These are phyloP conservation scores for Ulota crispa DNA, from an alignment of 225 moss, liverwort and hornwort genomes.

Conservation along the genomic window DNA sequence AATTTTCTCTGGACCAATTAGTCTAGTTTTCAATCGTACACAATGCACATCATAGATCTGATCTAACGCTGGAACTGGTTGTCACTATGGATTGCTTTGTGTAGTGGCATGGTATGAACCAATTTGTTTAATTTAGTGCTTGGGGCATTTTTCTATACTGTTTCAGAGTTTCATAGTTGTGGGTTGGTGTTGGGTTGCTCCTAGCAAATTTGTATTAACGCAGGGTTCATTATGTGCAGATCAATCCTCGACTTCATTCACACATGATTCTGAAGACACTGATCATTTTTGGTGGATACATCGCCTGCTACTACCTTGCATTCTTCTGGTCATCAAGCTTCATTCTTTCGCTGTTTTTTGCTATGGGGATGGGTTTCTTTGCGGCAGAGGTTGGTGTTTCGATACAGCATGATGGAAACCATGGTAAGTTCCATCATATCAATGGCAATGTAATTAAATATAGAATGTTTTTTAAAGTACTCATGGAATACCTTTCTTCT, in stretches of 20 bases:
- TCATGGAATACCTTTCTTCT: background rate
- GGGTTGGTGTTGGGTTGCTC: background rate
- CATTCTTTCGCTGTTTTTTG: conserved; percentile 57
- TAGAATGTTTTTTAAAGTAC: background rate
- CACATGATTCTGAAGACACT: conserved; percentile 87
- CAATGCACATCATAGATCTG: background rate
- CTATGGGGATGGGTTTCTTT: conserved; percentile 85
- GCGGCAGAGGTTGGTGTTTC: conserved; percentile 95
- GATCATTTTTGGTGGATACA: conserved; percentile 64
- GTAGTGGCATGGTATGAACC: background rate
- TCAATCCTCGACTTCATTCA: conserved; percentile 83
- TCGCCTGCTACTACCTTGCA: conserved; percentile 66
- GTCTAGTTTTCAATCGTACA: background rate
- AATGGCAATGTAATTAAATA: background rate
- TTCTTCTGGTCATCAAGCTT: conserved; percentile 79
- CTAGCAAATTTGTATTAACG: background rate
- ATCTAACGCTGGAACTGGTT: background rate
- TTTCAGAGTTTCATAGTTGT: background rate
- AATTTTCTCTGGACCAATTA: background rate
- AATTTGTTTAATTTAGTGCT: background rate
- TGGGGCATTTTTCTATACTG: background rate
- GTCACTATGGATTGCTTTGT: background rate
- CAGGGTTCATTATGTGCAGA: conserved; percentile 51
- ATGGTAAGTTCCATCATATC: conserved; percentile 53
- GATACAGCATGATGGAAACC: conserved; percentile 96